Evolutionary conservation across 352 stramenopile genomes (phyloP), one percentile per base, ranked within the genome.

Genomic region (Globisporangium heterothallicum): DNA sequence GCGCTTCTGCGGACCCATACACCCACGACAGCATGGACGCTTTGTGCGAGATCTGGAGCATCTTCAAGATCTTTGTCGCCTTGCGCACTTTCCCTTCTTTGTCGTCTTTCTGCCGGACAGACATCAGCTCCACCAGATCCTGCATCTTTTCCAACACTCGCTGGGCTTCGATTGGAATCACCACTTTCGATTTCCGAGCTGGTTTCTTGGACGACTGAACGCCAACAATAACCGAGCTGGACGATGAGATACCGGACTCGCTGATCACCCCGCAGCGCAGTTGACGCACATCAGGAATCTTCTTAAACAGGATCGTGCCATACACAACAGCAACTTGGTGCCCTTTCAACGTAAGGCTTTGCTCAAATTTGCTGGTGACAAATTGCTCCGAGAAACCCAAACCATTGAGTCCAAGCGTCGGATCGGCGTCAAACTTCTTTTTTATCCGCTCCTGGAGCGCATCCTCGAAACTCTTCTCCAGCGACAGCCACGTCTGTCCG

Each of bases 51-150:
- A 93, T 79, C 53, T 94, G 82, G 19, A 95, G 68, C 80, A 95
- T 90, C 62, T 92, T 91, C 22, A 95, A 42, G 56, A 95, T 93
- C 60, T 95, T 95, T 4, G 82, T 94, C 0, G 84, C 84, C 45
- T 95, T 95, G 10, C 84, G 72, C n/a, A 94, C 84, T 60, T 94
- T 95, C 9, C 66, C 81, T 69, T 95, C 84, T 58, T 95, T 93
- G 63, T 94, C 84, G 48, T 95, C 84, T 57, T 95, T 95, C 57
- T 92, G 82, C 4, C 82, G 80, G 25, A 86, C 85, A 3, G 83
- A 73, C 84, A 95, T 95, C 3, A 93, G 61, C 50, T 94, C 81
- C 32, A 95, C 77, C 1, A 95, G 59, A 42, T 92, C 84, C 53
- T 95, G 83, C 78, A 91, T 93, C 52, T 95, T 95, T 45, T 95